Conservation (phyloP, 345 rosid genomes). For the Jatropha curcas region DNA sequence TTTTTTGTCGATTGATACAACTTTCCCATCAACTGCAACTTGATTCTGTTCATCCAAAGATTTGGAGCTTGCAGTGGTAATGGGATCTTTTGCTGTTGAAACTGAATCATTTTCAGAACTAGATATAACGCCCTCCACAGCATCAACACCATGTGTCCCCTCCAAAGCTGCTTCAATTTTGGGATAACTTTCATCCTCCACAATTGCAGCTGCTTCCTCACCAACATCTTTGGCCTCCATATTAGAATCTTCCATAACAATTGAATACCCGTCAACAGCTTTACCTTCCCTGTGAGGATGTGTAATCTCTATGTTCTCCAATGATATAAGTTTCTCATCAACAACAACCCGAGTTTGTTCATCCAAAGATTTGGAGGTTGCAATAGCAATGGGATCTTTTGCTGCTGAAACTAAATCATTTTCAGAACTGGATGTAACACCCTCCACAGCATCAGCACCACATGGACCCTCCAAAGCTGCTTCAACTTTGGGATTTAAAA, state of each 20-base stretch:
- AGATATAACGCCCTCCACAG: slow-evolving; percentile 35
- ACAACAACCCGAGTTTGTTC: slow-evolving; percentile 26
- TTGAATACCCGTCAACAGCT: no score
- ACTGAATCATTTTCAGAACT: slow-evolving; percentile 20
- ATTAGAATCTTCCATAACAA: slow-evolving; percentile 12
- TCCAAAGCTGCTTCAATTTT: slow-evolving; percentile 12
- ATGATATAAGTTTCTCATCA: slow-evolving; percentile 26
- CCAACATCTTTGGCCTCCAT: slow-evolving; percentile 13
- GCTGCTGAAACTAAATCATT: slow-evolving; percentile 20
- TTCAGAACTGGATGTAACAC: slow-evolving; percentile 12
- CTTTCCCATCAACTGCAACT: slow-evolving; percentile 33
- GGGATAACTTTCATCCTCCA: slow-evolving; percentile 12
- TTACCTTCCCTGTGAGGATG: slow-evolving; percentile 46
- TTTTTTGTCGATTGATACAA: slow-evolving; percentile 15
- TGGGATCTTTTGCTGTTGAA: slow-evolving; percentile 17
- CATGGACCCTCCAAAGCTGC: neutral
- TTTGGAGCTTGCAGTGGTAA: slow-evolving; percentile 29
- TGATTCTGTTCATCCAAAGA: slow-evolving; percentile 29
- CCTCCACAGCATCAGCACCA: slow-evolving; percentile 4
- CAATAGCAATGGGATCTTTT: slow-evolving; percentile 17
- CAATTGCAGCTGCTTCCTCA: slow-evolving; percentile 6
- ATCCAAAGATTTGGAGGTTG: slow-evolving; percentile 18
- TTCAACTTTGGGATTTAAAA: slow-evolving; percentile 19
- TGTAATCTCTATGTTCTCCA: slow-evolving; percentile 26
- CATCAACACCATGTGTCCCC: slow-evolving; percentile 42